Percentiles rank a stretch among this genome's conserved stretches.
Conservation (phyloP, 495 filamentous ascomycete genomes). For the Xeromyces bisporus region DNA sequence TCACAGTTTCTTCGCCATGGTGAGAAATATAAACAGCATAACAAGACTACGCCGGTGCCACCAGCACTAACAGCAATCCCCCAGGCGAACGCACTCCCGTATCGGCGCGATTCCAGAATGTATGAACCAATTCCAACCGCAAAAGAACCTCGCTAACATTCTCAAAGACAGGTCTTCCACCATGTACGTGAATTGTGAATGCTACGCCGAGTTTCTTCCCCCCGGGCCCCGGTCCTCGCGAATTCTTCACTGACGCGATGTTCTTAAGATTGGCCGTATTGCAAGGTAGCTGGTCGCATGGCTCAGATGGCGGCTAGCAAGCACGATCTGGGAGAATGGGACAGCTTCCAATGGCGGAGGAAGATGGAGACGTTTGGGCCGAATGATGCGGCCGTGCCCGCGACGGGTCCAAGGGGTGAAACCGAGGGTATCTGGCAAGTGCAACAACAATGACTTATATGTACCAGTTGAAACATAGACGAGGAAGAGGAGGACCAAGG, state of each 20-base stretch:
- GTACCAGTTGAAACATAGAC: too few relatives aligned
- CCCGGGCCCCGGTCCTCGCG: too few relatives aligned
- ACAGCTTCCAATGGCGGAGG: slow-evolving; percentile 57
- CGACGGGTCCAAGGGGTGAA: slow-evolving; percentile 45
- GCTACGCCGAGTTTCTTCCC: too few relatives aligned
- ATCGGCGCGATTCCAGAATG: slow-evolving; percentile 70
- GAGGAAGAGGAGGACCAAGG: too few relatives aligned
- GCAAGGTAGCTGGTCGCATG: slow-evolving; percentile 54
- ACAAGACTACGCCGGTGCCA: too few relatives aligned
- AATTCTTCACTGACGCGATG: too few relatives aligned
- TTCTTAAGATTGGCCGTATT: slow-evolving; percentile 78
- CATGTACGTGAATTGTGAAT: too few relatives aligned
- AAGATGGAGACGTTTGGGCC: slow-evolving; percentile 65
- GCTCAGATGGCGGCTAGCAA: slow-evolving; percentile 48
- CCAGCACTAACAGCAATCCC: neutral
- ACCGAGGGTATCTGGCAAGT: slow-evolving; percentile 58
- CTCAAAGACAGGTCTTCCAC: slow-evolving; percentile 49
- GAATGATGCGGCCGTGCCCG: slow-evolving; percentile 52
- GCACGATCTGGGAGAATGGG: slow-evolving; percentile 41
- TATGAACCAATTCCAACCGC: slow-evolving; percentile 14
- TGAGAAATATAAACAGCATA: too few relatives aligned
- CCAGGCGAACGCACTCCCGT: slow-evolving; percentile 72
- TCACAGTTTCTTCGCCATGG: slow-evolving; percentile 67
- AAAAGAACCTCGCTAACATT: slow-evolving; percentile 8
- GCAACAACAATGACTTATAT: neutral